Evolutionary conservation across 345 rosid species (phyloP), one percentile per base, ranked within the genome.

Genomic region (Mallotus nudiflorus): DNA sequence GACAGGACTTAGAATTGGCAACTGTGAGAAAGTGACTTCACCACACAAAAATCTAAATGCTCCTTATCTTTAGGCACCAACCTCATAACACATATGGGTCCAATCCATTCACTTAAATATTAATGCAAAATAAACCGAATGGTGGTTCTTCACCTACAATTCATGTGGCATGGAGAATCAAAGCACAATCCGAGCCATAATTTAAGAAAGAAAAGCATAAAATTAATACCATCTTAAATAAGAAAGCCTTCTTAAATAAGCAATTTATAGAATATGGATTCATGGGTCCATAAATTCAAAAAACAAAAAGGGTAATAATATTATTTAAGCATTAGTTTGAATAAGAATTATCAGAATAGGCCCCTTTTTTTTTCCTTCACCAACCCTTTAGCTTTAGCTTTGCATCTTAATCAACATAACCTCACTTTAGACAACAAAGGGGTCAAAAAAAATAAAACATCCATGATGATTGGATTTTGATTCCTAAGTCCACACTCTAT

Each of bases 401-500:
- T 83, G 78, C 83, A 76, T 77, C 82, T 76, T 73, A 72, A 81
- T 84, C 78, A 84, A 71, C 80, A 64, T 66, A 65, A 2, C 81
- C 27, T 2, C 75, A 70, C 85, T 83, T 88, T 81, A 76, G 63
- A 66, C 76, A 73, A 62, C 84, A 80, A n/a, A 64, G 42, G 49
- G 67, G 83, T 82, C 88, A 81, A 84, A 75, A 65, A 42, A 42
- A 71, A 45, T 55, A 58, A 56, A 46, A 48, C 54, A 61, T n/a
- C 51, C 62, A 56, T 78, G 52, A 66, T 71, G 68, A 71, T 77
- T 56, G 31, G 62, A 74, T 78, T 74, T 56, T 31, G 65, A 74
- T 81, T 74, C 81, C 71, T 65, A 67, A 62, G 74, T 59, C 55
- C 48, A 25, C 56, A 16, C 57, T 51, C 40, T 37, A 49, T 22